Evolutionary conservation across 2,329 filamentous ascomycete genomes (phyloP), one percentile per base, ranked within the genome.

Genomic region (Sclerotiophoma versabilis): DNA sequence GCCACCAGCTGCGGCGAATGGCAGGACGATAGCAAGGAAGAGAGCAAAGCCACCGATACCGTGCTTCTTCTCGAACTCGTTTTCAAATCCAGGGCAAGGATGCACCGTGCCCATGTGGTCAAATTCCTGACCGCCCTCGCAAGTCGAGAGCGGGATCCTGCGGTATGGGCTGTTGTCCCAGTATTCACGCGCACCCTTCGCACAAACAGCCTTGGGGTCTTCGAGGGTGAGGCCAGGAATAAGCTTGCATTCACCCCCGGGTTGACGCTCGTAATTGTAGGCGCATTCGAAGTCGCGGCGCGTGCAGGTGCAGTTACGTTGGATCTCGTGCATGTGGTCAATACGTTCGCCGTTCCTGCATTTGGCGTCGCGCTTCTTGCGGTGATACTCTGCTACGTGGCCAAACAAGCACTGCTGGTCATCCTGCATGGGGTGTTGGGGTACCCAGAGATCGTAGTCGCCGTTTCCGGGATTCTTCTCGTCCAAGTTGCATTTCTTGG

Each of bases 211-310:
- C 51, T 77, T 76, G 44, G 87, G 84, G 63, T 90, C 82, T 7
- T 81, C 79, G 11, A 90, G 87, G 9, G 83, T 61, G 33, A 92
- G 84, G 12, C 93, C 93, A 0, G 83, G 75, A 1, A 98, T 92
- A 11, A 96, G 84, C 5, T 75, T 76, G 77, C 95, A 99, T 58
- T 89, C 86, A 41, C 89, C 89, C 69, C 93, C 90, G 23, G 79
- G 83, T 74, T 90, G 85, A 39, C 90, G 85, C 72, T 98, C 88
- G 75, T 86, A 99, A 76, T 99, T 99, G 82, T 92, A 99, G 72
- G 96, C 93, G 77, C 91, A 99, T 82, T 99, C 95, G 72, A 88
- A 99, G 76, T 99, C 95, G 54, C 86, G 83, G 46, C 92, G 83
- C 8, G 86, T 90, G 77, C 95, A 99, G 54, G 84, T 82, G 80